Evolutionary conservation across 805 yeast genomes (phyloP).

Genomic region (Maudiozyma turicensis): DNA sequence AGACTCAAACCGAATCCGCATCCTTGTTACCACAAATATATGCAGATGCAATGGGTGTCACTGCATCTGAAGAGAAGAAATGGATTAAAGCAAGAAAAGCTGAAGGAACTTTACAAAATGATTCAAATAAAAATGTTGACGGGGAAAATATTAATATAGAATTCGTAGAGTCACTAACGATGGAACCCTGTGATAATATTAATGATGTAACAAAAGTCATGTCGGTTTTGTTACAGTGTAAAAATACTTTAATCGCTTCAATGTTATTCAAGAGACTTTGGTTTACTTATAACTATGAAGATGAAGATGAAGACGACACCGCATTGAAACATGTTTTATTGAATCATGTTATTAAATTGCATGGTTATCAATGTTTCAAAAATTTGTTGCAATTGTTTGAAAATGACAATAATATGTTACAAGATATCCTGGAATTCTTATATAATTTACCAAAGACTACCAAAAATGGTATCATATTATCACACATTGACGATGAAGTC

Average conservation of each 20-base stretch:
- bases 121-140: slow-evolving; percentile 36
- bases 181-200: slow-evolving; percentile 37
- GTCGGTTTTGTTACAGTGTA: slow-evolving; percentile 70
- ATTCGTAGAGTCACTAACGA: slow-evolving; percentile 51
- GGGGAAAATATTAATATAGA: slow-evolving; percentile 48
- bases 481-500: slow-evolving; percentile 62
- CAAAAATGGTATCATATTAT: slow-evolving; percentile 63
- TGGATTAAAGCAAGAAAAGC: slow-evolving; percentile 57
- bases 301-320: slow-evolving; percentile 16
- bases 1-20: slow-evolving; percentile 90
- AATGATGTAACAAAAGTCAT: slow-evolving; percentile 68
- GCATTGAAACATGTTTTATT: slow-evolving; percentile 35
- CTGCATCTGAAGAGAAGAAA: slow-evolving; percentile 54
- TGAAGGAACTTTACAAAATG: slow-evolving; percentile 17
- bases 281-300: slow-evolving; percentile 32
- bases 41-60: slow-evolving; percentile 79
- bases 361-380: slow-evolving; percentile 76
- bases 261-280: slow-evolving; percentile 59
- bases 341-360: slow-evolving; percentile 58
- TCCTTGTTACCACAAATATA: slow-evolving; percentile 71
- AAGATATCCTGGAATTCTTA: slow-evolving; percentile 48
- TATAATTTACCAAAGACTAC: slow-evolving; percentile 61
- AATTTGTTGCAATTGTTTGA: slow-evolving; percentile 40
- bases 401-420: slow-evolving; percentile 30
- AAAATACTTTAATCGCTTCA: slow-evolving; percentile 52